Evolutionary conservation across 1,284 basidiomycete genomes (phyloP).

Genomic region (Ceratobasidium sp.): DNA sequence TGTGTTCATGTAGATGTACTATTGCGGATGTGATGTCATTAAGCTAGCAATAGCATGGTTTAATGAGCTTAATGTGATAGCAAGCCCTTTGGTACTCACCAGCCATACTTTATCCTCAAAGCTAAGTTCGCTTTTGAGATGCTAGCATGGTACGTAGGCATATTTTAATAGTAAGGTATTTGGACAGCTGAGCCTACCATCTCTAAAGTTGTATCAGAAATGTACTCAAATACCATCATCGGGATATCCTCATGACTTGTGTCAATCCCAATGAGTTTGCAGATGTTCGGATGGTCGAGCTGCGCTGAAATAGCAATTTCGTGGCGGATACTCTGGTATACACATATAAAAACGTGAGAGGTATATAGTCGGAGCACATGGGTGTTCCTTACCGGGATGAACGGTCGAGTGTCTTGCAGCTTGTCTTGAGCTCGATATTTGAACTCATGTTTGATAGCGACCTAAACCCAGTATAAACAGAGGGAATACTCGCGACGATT

Average conservation of each 20-base stretch:
- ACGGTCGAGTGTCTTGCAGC: neutral
- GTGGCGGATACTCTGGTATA: slow-evolving; percentile 26
- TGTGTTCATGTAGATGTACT: slow-evolving; percentile 15
- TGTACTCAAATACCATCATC: slow-evolving; percentile 24
- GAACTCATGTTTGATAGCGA: slow-evolving; percentile 14
- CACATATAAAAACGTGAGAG: neutral
- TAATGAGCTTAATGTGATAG: neutral
- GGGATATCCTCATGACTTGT: neutral
- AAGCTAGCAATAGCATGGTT: neutral
- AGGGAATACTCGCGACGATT: neutral
- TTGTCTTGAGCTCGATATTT: neutral
- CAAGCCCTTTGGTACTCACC: neutral
- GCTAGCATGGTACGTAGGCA: neutral
- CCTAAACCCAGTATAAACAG: neutral
- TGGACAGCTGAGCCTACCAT: neutral
- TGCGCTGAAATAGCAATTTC: slow-evolving; percentile 16
- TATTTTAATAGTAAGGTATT: neutral
- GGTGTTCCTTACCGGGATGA: neutral
- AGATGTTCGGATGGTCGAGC: slow-evolving; percentile 24
- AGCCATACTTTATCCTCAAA: neutral
- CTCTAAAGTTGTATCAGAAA: slow-evolving; percentile 1
- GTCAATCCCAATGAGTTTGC: slow-evolving; percentile 33
- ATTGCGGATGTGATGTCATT: slow-evolving; percentile 11
- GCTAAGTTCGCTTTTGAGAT: neutral
- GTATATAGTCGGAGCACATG: neutral